phyloP scores from a whole-genome alignment of 192 early-diverging fungal species.

The Coemansia sp. region DNA sequence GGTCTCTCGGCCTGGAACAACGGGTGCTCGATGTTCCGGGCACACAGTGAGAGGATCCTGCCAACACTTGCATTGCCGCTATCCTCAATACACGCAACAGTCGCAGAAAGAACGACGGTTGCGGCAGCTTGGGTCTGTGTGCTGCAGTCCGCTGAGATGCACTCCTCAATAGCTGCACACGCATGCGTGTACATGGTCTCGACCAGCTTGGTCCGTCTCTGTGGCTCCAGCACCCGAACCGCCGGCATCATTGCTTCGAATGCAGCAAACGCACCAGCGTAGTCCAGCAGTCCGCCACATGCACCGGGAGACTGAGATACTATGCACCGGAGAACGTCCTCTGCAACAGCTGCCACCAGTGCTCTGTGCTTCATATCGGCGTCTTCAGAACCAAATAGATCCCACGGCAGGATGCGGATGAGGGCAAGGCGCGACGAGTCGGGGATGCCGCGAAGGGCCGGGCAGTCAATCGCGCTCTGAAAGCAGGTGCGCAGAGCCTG shows the following conservation, averaged over 20 bases:
- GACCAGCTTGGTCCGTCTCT: not conserved
- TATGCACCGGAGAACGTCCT: not conserved
- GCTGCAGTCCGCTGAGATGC: not conserved
- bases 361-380: not conserved
- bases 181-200: not conserved
- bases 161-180: not conserved
- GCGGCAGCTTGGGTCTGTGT: not conserved
- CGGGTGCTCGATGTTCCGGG: constrained; percentile 6
- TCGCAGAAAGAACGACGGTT: not conserved
- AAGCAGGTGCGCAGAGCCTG: not conserved
- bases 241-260: constrained; percentile 1
- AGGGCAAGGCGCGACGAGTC: not conserved
- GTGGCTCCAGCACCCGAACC: not conserved
- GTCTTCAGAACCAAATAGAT: not conserved
- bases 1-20: not conserved
- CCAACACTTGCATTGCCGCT: not conserved
- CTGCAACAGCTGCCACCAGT: not conserved
- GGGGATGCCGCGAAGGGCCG: not conserved
- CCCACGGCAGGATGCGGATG: not conserved
- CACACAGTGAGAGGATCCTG: constrained; percentile 15
- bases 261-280: not conserved
- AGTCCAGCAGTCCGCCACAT: not conserved
- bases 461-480: not conserved
- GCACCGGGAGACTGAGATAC: not conserved
- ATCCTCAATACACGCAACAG: not conserved